Base-by-base conservation (phyloP, 192 early-diverging fungal species). In the Linderina pennispora region DNA sequence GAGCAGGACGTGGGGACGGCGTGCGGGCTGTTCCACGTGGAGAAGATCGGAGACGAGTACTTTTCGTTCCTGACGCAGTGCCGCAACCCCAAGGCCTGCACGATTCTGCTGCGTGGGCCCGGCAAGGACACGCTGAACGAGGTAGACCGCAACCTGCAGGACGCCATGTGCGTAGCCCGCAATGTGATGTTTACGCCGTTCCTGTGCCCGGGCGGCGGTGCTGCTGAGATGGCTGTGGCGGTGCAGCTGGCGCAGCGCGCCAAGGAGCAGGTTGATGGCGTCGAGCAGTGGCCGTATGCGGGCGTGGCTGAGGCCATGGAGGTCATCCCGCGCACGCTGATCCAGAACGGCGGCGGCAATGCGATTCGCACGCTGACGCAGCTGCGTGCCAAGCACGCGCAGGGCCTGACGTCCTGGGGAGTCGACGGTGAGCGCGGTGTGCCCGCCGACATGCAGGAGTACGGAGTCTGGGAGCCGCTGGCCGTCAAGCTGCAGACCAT, bases 401-500 rank as follows among this genome's bases (percentile, higher is more conserved):
- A 65, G 16, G 93, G 88, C 9, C 74, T 89, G 53, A 78, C 87
- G 50, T 80, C 90, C 16, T 98, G 86, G 81, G 97, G 97, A 49
- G 89, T 99, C 58, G 92, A 99, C 61, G 97, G 97, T 33, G 81
- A 80, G 45, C 82, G 78, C 36, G 97, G 97, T 48, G 80, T 83
- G 56, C 78, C 96, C 16, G 92, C 88, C 7, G 94, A 99, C 56
- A 99, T 99, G 97, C 82, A 85, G 39, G 82, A 87, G 45, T 99
- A 98, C 50, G 97, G 97, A 53, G 78, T 99, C 37, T 99, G 97
- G 97, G 97, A 99, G 74, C 94, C 97, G 11, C 82, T 86, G 47
- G 94, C 94, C n/a, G 97, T 99, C 60, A 99, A 99, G 80, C 84
- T 95, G 9, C 97, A 99, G 80, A 99, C 93, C 3, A 83, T 99